Base-by-base conservation (phyloP, 2,329 filamentous ascomycete genomes). In the Diaporthe sp. region DNA sequence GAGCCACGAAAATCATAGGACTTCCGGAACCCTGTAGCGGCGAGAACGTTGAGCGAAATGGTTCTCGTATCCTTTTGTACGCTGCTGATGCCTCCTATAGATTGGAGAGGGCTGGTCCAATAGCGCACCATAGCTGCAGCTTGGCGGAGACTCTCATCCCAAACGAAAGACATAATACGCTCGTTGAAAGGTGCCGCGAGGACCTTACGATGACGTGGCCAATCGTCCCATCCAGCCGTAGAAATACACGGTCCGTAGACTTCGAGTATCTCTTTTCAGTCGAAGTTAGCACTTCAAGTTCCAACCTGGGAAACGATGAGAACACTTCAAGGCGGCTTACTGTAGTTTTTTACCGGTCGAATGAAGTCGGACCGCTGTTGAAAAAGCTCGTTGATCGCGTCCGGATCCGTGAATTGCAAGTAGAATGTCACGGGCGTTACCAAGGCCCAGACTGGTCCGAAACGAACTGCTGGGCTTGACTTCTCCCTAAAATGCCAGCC, bases 241-340 rank as follows among this genome's bases (percentile, higher is more conserved):
- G 77, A 80, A n/a, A 82, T 76, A 58, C 75, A 80, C 1, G 80
- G 80, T 0, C 80, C 80, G 39, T 80, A 82, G 1, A 82, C 59
- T 47, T 79, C 79, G 19, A 81, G 69, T 10, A 80, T 61, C 47
- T 77, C 79, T 80, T 5, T 32, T 6, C 7, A 12, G 9, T 65
- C 2, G 15, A 19, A 10, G 25, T 30, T 4, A 65, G 7, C 27
- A 19, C n/a, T n/a, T n/a, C n/a, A n/a, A n/a, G 5, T 22, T 22
- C 3, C 15, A 19, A 22, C 3, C 27, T 1, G 1, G 25, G 13
- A 19, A 55, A 30, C 7, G 13, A 19, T 17, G 6, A 6, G 12
- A 4, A 2, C 1, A 19, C 8, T 55, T 42, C 39, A 12, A 32
- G 22, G n/a, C 7, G 9, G 73, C 71, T 68, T 70, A 79, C 78